phyloP scores from a whole-genome alignment of 371 early-diverging fungal species.

The Rhizopus microsporus region DNA sequence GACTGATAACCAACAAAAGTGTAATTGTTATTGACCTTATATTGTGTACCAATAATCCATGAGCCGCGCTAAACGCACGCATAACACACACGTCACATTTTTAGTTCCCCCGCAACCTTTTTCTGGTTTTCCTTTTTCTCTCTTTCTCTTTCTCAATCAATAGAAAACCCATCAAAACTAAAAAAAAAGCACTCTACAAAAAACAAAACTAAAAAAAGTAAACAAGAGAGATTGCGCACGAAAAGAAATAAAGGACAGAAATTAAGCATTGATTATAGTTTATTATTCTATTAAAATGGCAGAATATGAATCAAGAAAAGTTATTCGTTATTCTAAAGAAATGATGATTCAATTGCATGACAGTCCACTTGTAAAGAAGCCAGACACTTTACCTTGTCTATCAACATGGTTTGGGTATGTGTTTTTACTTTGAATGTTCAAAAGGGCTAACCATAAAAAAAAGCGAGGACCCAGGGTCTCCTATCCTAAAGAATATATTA shows the following conservation, averaged over 20 bases:
- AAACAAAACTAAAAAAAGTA: too few species aligned
- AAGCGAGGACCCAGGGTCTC: constrained; percentile 39
- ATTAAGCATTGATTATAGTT: neutral
- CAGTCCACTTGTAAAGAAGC: constrained; percentile 55
- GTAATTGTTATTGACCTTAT: too few species aligned
- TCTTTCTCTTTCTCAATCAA: neutral
- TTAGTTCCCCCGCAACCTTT: too few species aligned
- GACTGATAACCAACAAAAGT: too few species aligned
- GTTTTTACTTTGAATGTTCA: neutral
- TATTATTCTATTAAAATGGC: constrained; percentile 2
- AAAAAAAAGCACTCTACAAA: too few species aligned
- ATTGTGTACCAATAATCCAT: too few species aligned
- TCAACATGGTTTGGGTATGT: constrained; percentile 54
- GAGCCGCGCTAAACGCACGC: too few species aligned
- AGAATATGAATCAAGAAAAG: constrained; percentile 4
- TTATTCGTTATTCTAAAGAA: constrained; percentile 52
- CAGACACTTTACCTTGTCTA: constrained; percentile 48
- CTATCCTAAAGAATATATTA: constrained; percentile 36
- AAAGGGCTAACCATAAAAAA: neutral
- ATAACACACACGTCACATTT: too few species aligned
- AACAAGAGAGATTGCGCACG: too few species aligned
- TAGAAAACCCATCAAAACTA: too few species aligned
- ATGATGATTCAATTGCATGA: constrained; percentile 46
- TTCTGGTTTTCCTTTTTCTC: neutral
- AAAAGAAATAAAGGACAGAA: too few species aligned